These are phyloP conservation scores for Penicillium sp. DNA, from an alignment of 2,329 filamentous ascomycete species.

Conservation along the genomic window DNA sequence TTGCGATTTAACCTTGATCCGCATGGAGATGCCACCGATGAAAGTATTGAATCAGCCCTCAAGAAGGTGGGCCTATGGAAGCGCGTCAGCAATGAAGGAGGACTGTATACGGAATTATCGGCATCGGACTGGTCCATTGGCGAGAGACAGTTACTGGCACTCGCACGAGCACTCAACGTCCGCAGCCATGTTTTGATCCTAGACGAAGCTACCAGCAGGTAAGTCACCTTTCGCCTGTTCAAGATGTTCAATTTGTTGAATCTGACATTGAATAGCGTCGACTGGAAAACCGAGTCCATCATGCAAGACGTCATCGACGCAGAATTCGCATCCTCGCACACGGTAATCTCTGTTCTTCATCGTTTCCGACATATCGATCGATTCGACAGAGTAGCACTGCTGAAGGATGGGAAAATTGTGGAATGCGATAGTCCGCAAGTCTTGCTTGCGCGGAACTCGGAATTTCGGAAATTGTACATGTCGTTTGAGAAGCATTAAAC, in stretches of 20 bases:
- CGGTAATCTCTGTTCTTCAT: constrained; percentile 57
- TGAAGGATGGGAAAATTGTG: constrained; percentile 32
- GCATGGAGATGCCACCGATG: constrained; percentile 24
- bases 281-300: constrained; percentile 53
- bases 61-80: constrained; percentile 33
- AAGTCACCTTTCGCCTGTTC: constrained; percentile 11
- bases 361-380: constrained; percentile 45
- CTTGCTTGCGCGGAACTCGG: constrained; percentile 33
- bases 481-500: not conserved
- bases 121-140: constrained; percentile 52
- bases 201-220: constrained; percentile 40
- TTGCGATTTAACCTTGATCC: constrained; percentile 40
- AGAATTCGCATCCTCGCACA: constrained; percentile 50
- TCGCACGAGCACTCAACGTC: constrained; percentile 56
- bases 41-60: constrained; percentile 32
- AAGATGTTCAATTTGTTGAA: not conserved
- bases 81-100: constrained; percentile 28
- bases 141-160: constrained; percentile 61
- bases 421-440: constrained; percentile 33
- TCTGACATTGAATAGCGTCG: constrained; percentile 41
- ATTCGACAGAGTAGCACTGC: constrained; percentile 34
- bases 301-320: constrained; percentile 56
- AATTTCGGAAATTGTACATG: constrained; percentile 32
- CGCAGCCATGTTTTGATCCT: constrained; percentile 40
- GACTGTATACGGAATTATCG: constrained; percentile 40